Conservation (phyloP, 2,329 filamentous ascomycete genomes). For the Tolypocladium endophyticum region DNA sequence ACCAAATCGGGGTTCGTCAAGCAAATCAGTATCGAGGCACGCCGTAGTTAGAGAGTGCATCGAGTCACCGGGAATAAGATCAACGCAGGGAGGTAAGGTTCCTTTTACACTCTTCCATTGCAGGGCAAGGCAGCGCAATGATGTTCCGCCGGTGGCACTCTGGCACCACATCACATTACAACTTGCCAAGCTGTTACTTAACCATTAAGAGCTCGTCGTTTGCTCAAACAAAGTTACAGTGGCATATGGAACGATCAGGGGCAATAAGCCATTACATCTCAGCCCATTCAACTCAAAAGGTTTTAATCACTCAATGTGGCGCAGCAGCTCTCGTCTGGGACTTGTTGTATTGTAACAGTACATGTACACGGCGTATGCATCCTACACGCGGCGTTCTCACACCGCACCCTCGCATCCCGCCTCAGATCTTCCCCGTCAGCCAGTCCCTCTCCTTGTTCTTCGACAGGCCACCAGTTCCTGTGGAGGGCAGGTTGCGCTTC, state of each 20-base stretch:
- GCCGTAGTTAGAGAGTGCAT: background rate
- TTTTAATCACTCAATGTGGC: background rate
- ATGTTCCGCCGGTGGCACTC: background rate
- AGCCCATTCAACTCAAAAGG: background rate
- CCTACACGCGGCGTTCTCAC: background rate
- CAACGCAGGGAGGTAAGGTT: background rate
- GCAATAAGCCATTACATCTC: background rate
- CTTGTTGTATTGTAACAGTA: background rate
- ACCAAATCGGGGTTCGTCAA: slow-evolving; percentile 13
- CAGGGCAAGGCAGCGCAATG: background rate
- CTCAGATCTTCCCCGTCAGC: slow-evolving; percentile 27
- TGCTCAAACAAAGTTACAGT: background rate
- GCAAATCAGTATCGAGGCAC: slow-evolving; percentile 8
- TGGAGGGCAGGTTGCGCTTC: slow-evolving; percentile 49
- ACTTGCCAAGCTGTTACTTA: background rate
- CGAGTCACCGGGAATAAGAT: background rate
- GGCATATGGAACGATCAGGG: background rate
- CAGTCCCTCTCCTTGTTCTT: slow-evolving; percentile 33
- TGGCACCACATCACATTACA: background rate
- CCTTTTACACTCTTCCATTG: slow-evolving; percentile 4
- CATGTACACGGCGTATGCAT: background rate
- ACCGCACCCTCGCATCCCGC: background rate
- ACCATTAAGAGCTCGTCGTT: background rate
- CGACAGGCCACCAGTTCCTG: slow-evolving; percentile 29
- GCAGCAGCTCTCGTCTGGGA: too few relatives aligned